Evolutionary conservation across 306 rosid genomes (phyloP), one percentile per base, ranked within the genome.

Genomic region (Glycine tomentella): DNA sequence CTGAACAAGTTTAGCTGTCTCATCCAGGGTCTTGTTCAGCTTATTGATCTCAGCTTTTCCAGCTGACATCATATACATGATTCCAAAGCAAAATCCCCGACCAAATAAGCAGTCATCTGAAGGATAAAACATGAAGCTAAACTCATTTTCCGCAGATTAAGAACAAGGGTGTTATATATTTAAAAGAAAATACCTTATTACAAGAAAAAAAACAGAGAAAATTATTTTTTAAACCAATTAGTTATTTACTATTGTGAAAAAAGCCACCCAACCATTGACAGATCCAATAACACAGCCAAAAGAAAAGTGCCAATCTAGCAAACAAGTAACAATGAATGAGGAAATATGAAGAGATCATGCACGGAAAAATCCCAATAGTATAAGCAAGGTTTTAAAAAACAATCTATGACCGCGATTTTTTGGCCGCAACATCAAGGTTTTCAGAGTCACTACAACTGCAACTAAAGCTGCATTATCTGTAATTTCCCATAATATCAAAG

Each of bases 51-150:
- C 95, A 56, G 77, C 62, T 89, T 87, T 89, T 69, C 93, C 93
- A 10, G 90, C 84, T 48, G 92, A 89, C 92, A 91, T 88, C 93
- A 89, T 85, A 86, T 53, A 88, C 89, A 90, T 90, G 56, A 90
- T 88, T 61, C 92, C 93, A 77, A 84, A 85, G 77, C 89, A 81
- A 79, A 92, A 89, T 55, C 92, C 97, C 90, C 91, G 85, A 34
- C 81, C 81, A 80, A 92, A 89, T 62, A 80, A 75, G 55, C 90
- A 84, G 79, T 80, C 66, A 76, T 86, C 95, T 92, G 81, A 65
- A 79, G 15, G 34, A 75, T 9, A 63, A 8, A 80, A 58, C 55
- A 75, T 9, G 71, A 76, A 7, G 63, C 51, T 66, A 51, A 46
- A 67, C 15, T 66, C 72, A 76, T 6, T 67, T 51, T 50, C 61